phyloP scores from a whole-genome alignment of 2,329 filamentous ascomycete genomes.

The Fusarium nurragi region DNA sequence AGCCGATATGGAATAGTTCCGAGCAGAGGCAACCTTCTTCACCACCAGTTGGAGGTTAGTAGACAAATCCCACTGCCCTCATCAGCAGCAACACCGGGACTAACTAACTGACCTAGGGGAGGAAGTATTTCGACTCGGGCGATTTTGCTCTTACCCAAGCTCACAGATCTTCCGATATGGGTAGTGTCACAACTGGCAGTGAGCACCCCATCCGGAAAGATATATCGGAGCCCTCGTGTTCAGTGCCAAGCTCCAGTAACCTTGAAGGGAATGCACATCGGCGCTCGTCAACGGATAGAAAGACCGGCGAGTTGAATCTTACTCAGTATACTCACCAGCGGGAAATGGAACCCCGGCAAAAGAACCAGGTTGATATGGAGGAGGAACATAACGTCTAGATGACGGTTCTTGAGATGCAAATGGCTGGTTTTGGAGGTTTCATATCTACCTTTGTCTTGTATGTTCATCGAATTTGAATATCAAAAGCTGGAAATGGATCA shows the following conservation, averaged over 20 bases:
- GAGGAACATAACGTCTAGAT: background rate
- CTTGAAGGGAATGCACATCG: background rate
- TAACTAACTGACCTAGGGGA: background rate
- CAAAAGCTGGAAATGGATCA: background rate
- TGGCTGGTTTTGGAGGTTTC: too few species aligned
- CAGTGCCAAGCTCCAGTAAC: slow-evolving; percentile 33
- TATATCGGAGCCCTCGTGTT: slow-evolving; percentile 21
- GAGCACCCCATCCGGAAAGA: slow-evolving; percentile 26
- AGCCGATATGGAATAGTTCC: slow-evolving; percentile 17
- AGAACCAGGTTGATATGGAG: background rate
- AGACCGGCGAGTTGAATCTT: background rate
- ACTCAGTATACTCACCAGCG: background rate
- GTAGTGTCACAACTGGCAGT: slow-evolving; percentile 22
- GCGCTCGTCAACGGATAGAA: background rate
- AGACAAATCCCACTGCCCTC: background rate
- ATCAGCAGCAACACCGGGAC: background rate
- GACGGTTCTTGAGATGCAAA: background rate
- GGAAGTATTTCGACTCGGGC: slow-evolving; percentile 36
- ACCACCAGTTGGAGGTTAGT: slow-evolving; percentile 31
- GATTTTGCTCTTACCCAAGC: slow-evolving; percentile 37
- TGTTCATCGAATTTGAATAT: background rate
- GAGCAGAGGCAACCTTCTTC: slow-evolving; percentile 22
- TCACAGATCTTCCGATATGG: slow-evolving; percentile 27
- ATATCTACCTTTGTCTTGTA: too few species aligned
- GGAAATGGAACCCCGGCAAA: background rate